Evolutionary conservation across 331 rosid species (phyloP).

Genomic region (Malus hybrid): DNA sequence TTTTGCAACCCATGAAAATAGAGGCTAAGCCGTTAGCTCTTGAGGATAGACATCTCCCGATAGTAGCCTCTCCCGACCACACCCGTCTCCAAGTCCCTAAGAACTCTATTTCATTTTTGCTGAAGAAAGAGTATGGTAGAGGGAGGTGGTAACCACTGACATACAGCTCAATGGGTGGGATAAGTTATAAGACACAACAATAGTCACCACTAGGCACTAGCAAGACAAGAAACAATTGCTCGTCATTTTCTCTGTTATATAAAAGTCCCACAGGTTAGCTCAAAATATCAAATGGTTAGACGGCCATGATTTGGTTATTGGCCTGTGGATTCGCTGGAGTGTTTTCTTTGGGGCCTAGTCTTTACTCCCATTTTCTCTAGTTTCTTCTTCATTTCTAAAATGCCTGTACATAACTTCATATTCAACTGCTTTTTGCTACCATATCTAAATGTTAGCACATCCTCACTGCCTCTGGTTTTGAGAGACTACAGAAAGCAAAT

Average conservation of each 20-base stretch:
- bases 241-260: no score
- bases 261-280: not conserved
- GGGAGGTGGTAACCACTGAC: not conserved
- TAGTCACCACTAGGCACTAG: not conserved
- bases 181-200: not conserved
- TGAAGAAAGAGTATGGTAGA: not conserved
- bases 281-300: not conserved
- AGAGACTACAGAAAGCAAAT: not conserved
- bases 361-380: not conserved
- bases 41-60: not conserved
- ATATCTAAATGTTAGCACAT: not conserved
- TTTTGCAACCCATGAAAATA: no score
- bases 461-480: not conserved
- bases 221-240: not conserved
- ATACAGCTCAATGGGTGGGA: not conserved
- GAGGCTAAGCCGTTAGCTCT: no score
- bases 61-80: not conserved
- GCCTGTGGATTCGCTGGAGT: not conserved
- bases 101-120: not conserved
- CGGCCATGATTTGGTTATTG: not conserved
- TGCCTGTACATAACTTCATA: no score
- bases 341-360: not conserved
- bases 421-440: no score
- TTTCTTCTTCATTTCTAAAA: not conserved
- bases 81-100: not conserved